phyloP scores from a whole-genome alignment of 164 flowering plant species.

The Amborella trichopoda region DNA sequence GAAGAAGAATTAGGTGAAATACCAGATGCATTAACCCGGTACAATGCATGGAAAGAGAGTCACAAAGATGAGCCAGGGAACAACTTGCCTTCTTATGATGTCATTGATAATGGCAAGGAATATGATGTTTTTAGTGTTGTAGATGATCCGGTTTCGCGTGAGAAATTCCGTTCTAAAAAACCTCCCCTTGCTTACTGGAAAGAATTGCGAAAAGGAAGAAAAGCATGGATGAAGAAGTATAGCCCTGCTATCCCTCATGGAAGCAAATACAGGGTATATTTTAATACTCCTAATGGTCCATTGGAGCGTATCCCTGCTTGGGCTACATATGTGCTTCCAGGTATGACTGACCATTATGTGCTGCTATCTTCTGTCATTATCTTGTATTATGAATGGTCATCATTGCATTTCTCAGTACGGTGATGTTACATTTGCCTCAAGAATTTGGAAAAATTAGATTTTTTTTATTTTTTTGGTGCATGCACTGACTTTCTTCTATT shows the following conservation, averaged over 20 bases:
- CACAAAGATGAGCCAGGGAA: slow-evolving; percentile 81
- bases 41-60: slow-evolving; percentile 70
- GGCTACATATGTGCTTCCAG: slow-evolving; percentile 96
- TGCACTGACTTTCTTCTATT: too few relatives aligned
- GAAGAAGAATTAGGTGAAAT: slow-evolving; percentile 74
- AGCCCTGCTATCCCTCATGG: slow-evolving; percentile 78
- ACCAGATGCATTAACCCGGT: slow-evolving; percentile 82
- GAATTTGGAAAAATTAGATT: too few relatives aligned
- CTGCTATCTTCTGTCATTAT: too few relatives aligned
- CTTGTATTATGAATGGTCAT: too few relatives aligned
- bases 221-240: slow-evolving; percentile 91
- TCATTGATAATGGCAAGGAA: slow-evolving; percentile 68
- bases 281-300: slow-evolving; percentile 87
- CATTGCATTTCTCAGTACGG: too few relatives aligned
- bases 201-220: slow-evolving; percentile 90
- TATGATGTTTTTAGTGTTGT: slow-evolving; percentile 55
- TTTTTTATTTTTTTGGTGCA: too few relatives aligned
- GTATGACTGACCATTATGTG: too few relatives aligned
- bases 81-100: slow-evolving; percentile 57
- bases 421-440: too few relatives aligned
- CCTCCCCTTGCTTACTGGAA: slow-evolving; percentile 85
- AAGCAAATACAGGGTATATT: slow-evolving; percentile 87
- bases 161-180: slow-evolving; percentile 53
- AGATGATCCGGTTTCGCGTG: slow-evolving; percentile 49
- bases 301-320: slow-evolving; percentile 94